Evolutionary conservation across 495 filamentous ascomycete species (phyloP), one percentile per base, ranked within the genome.

Genomic region (Hypoxylon intermedium): DNA sequence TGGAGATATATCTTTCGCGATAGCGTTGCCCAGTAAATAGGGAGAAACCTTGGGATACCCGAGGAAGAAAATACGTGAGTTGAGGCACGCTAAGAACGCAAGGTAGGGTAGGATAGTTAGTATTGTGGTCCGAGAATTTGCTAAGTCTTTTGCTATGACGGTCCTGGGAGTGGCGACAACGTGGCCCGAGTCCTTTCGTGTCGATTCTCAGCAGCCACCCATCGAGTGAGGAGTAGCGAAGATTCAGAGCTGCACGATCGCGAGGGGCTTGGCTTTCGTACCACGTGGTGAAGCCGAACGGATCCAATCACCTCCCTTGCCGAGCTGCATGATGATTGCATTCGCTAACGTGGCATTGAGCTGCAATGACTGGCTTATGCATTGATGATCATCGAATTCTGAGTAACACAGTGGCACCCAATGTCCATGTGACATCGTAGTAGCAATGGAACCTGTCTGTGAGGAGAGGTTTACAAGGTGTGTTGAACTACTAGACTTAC

Each of bases 221-320:
- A 43, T 45, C 38, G 30, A 28, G 30, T 45, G 51, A 54, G 40
- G 51, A 55, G 41, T 38, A 55, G 30, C 42, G 30, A 30, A 28
- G n/a, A 40, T 46, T 24, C 13, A 37, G 9, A 28, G 40, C 46
- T 59, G 56, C 41, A 46, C n/a, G 41, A 40, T 59, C 31, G 56
- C 48, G 56, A 53, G 47, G 47, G 56, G 56, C 41, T 47, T 38
- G 47, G 30, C 30, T 40, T 13, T 53, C 47, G 47, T 59, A 33
- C 56, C 24, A 59, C 56, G 33, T 52, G 23, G 56, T 58, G 24
- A 46, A 40, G 56, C 41, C 16, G 7, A 41, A 12, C 12, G 18
- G 47, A 40, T 18, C 47, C 56, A 59, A 59, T 59, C 56, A 59
- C 19, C 41, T 19, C 23, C 30, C 47, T 46, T 44, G 56, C 48